Conservation (phyloP, 345 rosid species). For the Toxicodendron radicans region DNA sequence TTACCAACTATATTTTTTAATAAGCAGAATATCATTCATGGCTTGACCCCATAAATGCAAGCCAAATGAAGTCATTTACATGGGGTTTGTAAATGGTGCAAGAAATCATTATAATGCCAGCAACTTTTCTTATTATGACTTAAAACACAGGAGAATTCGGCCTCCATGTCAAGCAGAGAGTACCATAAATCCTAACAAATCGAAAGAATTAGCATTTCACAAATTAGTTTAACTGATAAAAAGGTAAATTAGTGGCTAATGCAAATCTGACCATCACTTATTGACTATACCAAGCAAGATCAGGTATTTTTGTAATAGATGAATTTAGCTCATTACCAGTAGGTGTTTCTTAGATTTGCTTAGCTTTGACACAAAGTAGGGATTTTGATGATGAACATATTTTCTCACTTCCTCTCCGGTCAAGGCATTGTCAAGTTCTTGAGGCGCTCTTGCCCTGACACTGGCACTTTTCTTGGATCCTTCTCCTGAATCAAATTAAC, state of each 20-base stretch:
- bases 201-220: neutral
- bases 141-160: too few species aligned
- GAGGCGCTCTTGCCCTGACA: too few species aligned
- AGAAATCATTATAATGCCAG: neutral
- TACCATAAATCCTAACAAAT: neutral
- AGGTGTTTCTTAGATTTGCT: neutral
- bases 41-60: neutral
- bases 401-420: too few species aligned
- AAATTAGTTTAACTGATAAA: neutral
- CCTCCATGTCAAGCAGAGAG: too few species aligned
- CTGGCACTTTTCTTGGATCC: neutral
- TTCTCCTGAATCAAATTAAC: neutral
- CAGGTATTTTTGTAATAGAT: neutral
- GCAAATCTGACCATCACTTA: neutral
- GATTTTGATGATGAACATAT: neutral
- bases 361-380: neutral
- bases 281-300: neutral
- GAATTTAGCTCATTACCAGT: neutral
- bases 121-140: too few species aligned
- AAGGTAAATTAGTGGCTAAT: too few species aligned
- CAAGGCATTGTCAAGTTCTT: too few species aligned
- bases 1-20: neutral
- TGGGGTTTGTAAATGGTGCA: neutral
- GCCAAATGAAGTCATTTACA: neutral
- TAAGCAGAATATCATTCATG: neutral